Evolutionary conservation across 2,329 filamentous ascomycete genomes (phyloP).

Genomic region (Zymoseptoria brevis): DNA sequence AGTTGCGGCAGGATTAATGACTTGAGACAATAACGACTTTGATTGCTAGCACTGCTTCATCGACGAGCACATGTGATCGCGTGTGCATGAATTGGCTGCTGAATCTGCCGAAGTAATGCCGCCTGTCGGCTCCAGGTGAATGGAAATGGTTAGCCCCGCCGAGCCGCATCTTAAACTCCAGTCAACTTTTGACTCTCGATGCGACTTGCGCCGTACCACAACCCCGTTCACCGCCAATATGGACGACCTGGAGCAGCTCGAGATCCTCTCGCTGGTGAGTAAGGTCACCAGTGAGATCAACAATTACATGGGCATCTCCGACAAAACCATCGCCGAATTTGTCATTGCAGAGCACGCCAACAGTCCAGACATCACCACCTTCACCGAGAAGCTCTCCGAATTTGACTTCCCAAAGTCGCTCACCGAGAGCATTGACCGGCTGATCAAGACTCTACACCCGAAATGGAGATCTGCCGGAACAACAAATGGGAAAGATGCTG

Average conservation of each 20-base stretch:
- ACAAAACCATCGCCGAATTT: conserved; percentile 94
- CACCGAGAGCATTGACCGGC: conserved; percentile 81
- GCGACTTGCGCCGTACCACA: not conserved
- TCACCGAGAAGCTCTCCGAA: conserved; percentile 64
- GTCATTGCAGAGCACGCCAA: conserved; percentile 83
- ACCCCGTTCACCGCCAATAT: conserved; percentile 40
- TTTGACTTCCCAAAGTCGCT: conserved; percentile 81
- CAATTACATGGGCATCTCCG: conserved; percentile 83
- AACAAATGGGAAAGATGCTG: conserved; percentile 27
- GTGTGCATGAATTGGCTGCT: no score
- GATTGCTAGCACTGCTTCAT: no score
- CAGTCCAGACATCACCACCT: conserved; percentile 61
- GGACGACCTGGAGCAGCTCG: conserved; percentile 86
- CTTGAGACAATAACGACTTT: no score
- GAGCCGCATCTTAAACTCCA: not conserved
- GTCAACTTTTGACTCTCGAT: not conserved
- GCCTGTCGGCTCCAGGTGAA: no score
- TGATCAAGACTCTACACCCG: conserved; percentile 85
- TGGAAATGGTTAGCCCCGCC: no score
- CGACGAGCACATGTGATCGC: no score
- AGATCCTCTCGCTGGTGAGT: conserved; percentile 86
- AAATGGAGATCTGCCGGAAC: conserved; percentile 56
- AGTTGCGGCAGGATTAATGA: not conserved
- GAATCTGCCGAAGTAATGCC: no score
- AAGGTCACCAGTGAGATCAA: conserved; percentile 91